Evolutionary conservation across 257 asterid species (phyloP).

Genomic region (Jaltomata sinuosa): DNA sequence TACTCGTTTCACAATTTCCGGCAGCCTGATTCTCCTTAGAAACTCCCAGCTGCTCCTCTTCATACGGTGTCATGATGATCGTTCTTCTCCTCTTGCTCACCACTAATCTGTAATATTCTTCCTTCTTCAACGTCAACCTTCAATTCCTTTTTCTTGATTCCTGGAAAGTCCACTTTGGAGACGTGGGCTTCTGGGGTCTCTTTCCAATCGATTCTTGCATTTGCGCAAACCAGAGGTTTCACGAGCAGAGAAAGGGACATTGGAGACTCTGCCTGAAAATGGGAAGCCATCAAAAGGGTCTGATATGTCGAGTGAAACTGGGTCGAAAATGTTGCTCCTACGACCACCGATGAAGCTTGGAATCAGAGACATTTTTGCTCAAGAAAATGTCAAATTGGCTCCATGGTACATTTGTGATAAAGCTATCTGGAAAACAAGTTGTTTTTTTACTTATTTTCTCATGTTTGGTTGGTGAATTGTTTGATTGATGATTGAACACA

Average conservation of each 20-base stretch:
- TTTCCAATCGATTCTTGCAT: constrained; percentile 19
- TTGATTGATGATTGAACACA: too few relatives aligned
- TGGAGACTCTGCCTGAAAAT: too few relatives aligned
- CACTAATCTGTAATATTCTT: not conserved
- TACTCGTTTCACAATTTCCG: constrained; percentile 9
- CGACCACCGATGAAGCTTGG: constrained; percentile 10
- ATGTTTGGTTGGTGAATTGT: too few relatives aligned
- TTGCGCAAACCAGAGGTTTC: not conserved
- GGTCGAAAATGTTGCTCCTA: constrained; percentile 9
- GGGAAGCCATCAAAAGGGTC: constrained; percentile 2
- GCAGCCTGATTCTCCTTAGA: constrained; percentile 12
- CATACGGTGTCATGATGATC: constrained; percentile 14
- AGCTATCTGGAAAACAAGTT: too few relatives aligned
- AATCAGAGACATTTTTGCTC: constrained; percentile 2
- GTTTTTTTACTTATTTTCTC: too few relatives aligned
- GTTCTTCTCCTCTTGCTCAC: constrained; percentile 13
- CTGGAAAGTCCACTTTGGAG: constrained; percentile 15
- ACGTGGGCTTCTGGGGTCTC: constrained; percentile 19
- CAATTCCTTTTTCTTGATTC: constrained; percentile 11
- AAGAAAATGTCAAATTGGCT: too few relatives aligned
- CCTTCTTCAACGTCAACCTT: too few relatives aligned
- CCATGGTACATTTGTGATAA: too few relatives aligned
- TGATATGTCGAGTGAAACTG: not conserved
- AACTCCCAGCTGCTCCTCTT: constrained; percentile 17
- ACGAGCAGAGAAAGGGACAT: not conserved